These are phyloP conservation scores for Nannochloris sp. DNA, from an alignment of 139 green algal genomes.

Conservation along the genomic window DNA sequence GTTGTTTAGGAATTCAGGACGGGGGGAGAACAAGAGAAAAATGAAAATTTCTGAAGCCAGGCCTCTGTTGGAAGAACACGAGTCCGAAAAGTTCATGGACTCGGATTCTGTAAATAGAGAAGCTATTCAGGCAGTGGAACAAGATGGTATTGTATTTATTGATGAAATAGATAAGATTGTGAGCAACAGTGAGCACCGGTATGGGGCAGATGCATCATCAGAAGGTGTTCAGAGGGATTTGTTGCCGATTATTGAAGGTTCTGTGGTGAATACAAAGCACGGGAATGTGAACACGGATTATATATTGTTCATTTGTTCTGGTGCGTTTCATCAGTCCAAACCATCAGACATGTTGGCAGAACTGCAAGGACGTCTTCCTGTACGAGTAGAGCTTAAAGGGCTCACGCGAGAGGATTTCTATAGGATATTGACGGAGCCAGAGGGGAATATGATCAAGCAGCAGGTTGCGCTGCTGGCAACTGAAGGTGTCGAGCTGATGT, in stretches of 20 bases:
- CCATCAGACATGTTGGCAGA: slow-evolving; percentile 85
- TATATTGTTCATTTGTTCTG: slow-evolving; percentile 92
- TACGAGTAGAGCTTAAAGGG: slow-evolving; percentile 90
- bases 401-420: slow-evolving; percentile 52
- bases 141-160: slow-evolving; percentile 91
- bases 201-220: slow-evolving; percentile 43
- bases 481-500: slow-evolving; percentile 81
- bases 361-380: slow-evolving; percentile 84
- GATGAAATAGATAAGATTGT: slow-evolving; percentile 99
- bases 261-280: slow-evolving; percentile 70
- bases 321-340: slow-evolving; percentile 87
- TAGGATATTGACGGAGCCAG: slow-evolving; percentile 50
- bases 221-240: slow-evolving; percentile 92
- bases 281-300: slow-evolving; percentile 93
- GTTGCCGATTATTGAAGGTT: slow-evolving; percentile 94
- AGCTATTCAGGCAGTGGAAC: slow-evolving; percentile 54
- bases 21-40: slow-evolving; percentile 24
- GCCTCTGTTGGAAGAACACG: slow-evolving; percentile 62
- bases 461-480: slow-evolving; percentile 83
- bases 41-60: slow-evolving; percentile 59
- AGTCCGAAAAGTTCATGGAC: slow-evolving; percentile 70
- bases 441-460: slow-evolving; percentile 83
- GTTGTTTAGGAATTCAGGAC: slow-evolving; percentile 17
- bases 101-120: slow-evolving; percentile 58
- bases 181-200: slow-evolving; percentile 42